Evolutionary conservation across 2,329 filamentous ascomycete genomes (phyloP), one percentile per base, ranked within the genome.

Genomic region (Fusarium hainanense): DNA sequence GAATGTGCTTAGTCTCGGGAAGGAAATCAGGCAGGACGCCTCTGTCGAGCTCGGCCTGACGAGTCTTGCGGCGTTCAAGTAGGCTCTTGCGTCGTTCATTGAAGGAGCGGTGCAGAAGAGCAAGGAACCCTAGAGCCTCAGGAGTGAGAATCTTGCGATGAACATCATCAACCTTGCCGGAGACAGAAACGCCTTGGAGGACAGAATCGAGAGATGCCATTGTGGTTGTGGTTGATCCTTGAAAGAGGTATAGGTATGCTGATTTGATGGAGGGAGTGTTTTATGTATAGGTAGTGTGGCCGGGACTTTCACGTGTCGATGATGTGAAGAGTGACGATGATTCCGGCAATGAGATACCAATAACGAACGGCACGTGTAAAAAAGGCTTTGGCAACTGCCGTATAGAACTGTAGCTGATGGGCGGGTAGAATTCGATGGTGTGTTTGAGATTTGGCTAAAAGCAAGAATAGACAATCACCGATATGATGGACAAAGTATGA

Each of bases 41-140:
- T 79, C 91, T 92, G 85, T 98, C 95, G 69, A 98, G 90, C 87
- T 98, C 94, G 74, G 92, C 91, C 85, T 98, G 96, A 78, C 95
- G 92, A 73, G 91, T 84, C 75, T 92, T 88, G 76, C 96, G 93
- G 77, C 94, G 90, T 83, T 98, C 91, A 57, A 99, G 89, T 44
- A 99, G 89, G 50, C 87, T 85, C 86, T 97, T 97, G 82, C 96
- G 93, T 58, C 91, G 95, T 70, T 82, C 84, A 82, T 98, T 97
- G 88, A 98, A 98, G 71, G 94, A 93, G 79, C 95, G 92, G 85
- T 99, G 96, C 77, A 99, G 89, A 70, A 98, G 90, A 40, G 95
- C 93, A 66, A 99, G 89, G 86, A 98, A 99, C 69, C 93, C 92
- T 71, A 93, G 90, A 58, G 95, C 95, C 72, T 97, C 89, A 75